phyloP scores from a whole-genome alignment of 192 early-diverging fungal species.

The Coemansia sp. region DNA sequence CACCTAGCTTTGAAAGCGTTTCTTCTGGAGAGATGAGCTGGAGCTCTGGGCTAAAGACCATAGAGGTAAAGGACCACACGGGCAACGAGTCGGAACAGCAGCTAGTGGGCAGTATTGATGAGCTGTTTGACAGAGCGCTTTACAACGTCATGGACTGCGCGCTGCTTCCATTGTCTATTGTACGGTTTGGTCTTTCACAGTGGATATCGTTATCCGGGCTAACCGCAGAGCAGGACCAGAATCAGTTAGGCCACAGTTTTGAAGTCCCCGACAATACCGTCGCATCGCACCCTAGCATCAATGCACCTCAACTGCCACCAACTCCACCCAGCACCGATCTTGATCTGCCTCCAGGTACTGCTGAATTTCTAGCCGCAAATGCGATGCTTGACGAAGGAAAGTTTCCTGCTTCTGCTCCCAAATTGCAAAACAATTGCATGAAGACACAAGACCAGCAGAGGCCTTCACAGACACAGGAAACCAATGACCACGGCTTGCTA shows the following conservation, averaged over 20 bases:
- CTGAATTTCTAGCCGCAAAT: conserved; percentile 23
- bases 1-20: conserved; percentile 26
- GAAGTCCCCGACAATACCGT: not conserved
- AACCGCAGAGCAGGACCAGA: not conserved
- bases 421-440: not conserved
- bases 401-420: not conserved
- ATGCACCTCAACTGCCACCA: conserved; percentile 12
- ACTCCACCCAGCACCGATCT: conserved; percentile 27
- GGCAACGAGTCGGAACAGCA: not conserved
- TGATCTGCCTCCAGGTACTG: conserved; percentile 13
- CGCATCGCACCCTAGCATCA: not conserved
- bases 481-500: not conserved
- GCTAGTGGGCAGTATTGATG: not conserved
- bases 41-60: conserved; percentile 9
- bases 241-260: not conserved
- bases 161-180: conserved; percentile 44
- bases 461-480: not conserved
- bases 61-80: conserved; percentile 1
- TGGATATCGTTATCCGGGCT: conserved; percentile 37
- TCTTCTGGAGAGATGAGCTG: conserved; percentile 35
- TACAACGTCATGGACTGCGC: conserved; percentile 47
- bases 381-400: conserved; percentile 5
- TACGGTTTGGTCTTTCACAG: conserved; percentile 47
- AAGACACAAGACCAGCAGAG: not conserved
- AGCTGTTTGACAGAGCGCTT: conserved; percentile 29